Evolutionary conservation across 805 yeast species (phyloP).

Genomic region (Saccharomycopsis malanga): DNA sequence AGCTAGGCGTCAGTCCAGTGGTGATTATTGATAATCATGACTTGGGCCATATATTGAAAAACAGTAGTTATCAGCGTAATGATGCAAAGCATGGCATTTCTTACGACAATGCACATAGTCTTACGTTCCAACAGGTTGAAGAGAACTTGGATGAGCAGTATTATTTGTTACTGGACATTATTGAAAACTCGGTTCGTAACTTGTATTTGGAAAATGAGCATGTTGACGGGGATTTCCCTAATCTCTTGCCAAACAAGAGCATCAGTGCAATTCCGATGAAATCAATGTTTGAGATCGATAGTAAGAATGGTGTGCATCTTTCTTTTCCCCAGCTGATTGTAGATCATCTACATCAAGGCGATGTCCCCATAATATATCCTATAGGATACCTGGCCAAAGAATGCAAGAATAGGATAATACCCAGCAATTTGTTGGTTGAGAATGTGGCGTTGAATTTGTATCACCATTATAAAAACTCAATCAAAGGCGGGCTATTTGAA

Average conservation of each 20-base stretch:
- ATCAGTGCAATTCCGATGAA: conserved; percentile 15
- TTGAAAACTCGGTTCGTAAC: conserved; percentile 14
- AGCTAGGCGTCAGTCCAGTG: conserved; percentile 70
- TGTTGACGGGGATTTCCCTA: neutral
- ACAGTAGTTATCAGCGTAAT: conserved; percentile 9
- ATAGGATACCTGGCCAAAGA: conserved; percentile 36
- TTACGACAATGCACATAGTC: neutral
- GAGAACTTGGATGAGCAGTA: conserved; percentile 15
- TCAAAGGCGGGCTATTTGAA: conserved; percentile 23
- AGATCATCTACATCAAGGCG: conserved; percentile 33
- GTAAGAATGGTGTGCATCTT: conserved; percentile 3
- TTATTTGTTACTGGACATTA: conserved; percentile 4
- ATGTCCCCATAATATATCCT: conserved; percentile 65
- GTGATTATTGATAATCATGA: conserved; percentile 47
- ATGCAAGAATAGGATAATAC: conserved; percentile 23
- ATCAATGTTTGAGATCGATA: conserved; percentile 15
- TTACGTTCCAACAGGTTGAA: conserved; percentile 22
- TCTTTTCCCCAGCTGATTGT: conserved; percentile 11
- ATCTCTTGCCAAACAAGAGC: neutral
- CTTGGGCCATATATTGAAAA: conserved; percentile 23
- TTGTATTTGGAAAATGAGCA: conserved; percentile 26
- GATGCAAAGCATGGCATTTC: neutral
- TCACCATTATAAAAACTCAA: conserved; percentile 26
- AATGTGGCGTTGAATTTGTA: conserved; percentile 36
- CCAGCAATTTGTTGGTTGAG: conserved; percentile 30